Base-by-base conservation (phyloP, 2,329 filamentous ascomycete species). In the Fusarium sp. region DNA sequence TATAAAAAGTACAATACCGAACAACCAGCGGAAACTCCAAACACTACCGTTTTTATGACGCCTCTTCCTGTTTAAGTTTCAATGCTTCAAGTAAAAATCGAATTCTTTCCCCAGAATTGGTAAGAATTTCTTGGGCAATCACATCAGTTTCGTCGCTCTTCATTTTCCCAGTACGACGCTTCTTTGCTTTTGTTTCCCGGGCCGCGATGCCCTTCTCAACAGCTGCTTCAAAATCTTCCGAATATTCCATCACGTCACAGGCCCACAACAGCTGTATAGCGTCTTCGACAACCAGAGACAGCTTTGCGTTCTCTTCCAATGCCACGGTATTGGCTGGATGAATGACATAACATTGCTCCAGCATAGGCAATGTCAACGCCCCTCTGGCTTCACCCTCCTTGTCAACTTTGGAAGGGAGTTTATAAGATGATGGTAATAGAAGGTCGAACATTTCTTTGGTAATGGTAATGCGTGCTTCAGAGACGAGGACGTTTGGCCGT, bases 301-400 rank as follows among this genome's bases (percentile, higher is more conserved):
- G 83, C 77, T 92, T 92, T 29, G 90, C 90, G 72, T 96, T 94
- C 67, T 94, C 91, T 22, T 88, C 85, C 1, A 86, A 78, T 9
- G 83, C 84, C 16, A 86, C 82, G 0, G 85, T 88, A 62, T 87
- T 90, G 2, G 92, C 91, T 0, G 90, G 83, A 69, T 86, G 89
- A 0, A 88, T 88, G 4, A 94, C 84, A 77, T 89, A 94, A 74
- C 89, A 90, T 45, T 83, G 77, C 74, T 85, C 81, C 44, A 89
- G 76, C 67, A 88, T 85, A 9, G 71, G 73, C 24, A 79, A 75
- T 7, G 84, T 84, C 45, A 88, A 75, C 20, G 76, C 76, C 10
- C 81, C 81, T 2, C 72, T 59, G 6, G 78, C 76, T 24, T 83
- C 80, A 22, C 75, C 78, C 13, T 79, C 78, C 1, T 70, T 72